A percentile compares a stretch with the other conserved stretches of the same genome.
Conservation (phyloP, 2,329 filamentous ascomycete species). For the Fusarium sp. region DNA sequence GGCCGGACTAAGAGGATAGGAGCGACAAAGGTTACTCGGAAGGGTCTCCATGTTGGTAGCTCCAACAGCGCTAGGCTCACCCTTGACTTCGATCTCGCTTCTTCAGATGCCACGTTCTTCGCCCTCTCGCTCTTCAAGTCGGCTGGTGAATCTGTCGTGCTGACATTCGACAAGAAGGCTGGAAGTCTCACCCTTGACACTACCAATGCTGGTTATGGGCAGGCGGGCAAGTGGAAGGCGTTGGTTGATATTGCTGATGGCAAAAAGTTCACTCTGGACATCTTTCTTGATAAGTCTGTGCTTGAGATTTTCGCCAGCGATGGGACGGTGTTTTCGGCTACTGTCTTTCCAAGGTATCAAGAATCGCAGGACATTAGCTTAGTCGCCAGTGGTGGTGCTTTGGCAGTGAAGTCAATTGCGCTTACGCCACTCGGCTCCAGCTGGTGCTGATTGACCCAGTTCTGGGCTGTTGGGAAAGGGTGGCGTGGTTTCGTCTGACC, state of each 20-base stretch:
- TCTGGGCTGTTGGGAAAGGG: too few species aligned
- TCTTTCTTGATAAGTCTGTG: constrained; percentile 47
- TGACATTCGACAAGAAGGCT: constrained; percentile 40
- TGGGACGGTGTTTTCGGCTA: constrained; percentile 47
- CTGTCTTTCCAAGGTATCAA: constrained; percentile 44
- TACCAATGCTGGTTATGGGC: constrained; percentile 47
- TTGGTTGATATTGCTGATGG: constrained; percentile 25
- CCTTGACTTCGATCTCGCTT: too few species aligned
- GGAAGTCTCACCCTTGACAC: constrained; percentile 47
- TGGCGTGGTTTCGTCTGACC: too few species aligned
- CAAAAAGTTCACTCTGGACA: constrained; percentile 45
- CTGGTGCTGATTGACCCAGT: too few species aligned
- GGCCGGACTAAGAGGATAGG: too few species aligned
- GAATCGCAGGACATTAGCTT: constrained; percentile 44
- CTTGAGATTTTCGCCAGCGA: constrained; percentile 48
- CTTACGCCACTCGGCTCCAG: too few species aligned
- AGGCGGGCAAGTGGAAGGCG: constrained; percentile 46
- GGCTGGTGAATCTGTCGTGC: constrained; percentile 37
- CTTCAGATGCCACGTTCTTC: too few species aligned
- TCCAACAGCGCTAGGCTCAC: too few species aligned
- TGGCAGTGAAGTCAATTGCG: too few species aligned
- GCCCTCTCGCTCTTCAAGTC: constrained; percentile 39
- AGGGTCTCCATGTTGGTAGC: too few species aligned
- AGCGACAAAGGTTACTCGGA: too few species aligned
- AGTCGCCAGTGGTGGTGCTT: too few species aligned